Evolutionary conservation across 768 basidiomycete species (phyloP).

Genomic region (Vararia minispora): DNA sequence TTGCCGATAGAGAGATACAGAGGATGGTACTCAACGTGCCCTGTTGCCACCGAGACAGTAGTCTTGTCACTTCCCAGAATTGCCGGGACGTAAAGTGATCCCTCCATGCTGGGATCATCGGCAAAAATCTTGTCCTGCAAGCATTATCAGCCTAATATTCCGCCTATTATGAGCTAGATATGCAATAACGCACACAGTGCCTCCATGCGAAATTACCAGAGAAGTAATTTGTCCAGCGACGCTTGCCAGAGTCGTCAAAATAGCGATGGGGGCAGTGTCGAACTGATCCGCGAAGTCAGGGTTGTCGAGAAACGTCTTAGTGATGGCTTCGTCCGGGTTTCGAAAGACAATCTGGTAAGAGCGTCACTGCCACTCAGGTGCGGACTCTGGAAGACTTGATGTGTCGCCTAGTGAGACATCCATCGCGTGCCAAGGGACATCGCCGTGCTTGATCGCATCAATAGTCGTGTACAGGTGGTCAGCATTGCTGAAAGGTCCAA

Average conservation of each 20-base stretch:
- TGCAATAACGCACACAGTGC: background rate
- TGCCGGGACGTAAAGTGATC: background rate
- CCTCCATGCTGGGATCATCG: background rate
- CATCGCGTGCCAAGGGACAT: no score
- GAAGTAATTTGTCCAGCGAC: background rate
- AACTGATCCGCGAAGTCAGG: background rate
- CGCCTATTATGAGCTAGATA: background rate
- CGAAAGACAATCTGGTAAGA: background rate
- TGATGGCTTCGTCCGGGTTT: background rate
- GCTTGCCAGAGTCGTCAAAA: background rate
- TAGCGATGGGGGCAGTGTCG: background rate
- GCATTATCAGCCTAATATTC: background rate
- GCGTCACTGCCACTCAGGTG: no score
- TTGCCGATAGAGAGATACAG: background rate
- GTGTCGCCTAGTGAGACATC: no score
- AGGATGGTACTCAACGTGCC: background rate
- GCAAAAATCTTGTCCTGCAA: background rate
- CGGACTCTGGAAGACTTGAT: no score
- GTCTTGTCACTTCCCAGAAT: constrained; percentile 3
- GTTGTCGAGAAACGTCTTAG: background rate
- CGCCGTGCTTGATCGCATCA: no score
- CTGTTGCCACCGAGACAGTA: background rate
- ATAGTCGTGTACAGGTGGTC: no score
- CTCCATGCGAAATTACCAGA: background rate
- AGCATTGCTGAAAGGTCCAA: no score